Percentiles rank a stretch among this genome's conserved stretches.
These are phyloP conservation scores for Lenwebbia sp. DNA, from an alignment of 345 rosid species.

Conservation along the genomic window DNA sequence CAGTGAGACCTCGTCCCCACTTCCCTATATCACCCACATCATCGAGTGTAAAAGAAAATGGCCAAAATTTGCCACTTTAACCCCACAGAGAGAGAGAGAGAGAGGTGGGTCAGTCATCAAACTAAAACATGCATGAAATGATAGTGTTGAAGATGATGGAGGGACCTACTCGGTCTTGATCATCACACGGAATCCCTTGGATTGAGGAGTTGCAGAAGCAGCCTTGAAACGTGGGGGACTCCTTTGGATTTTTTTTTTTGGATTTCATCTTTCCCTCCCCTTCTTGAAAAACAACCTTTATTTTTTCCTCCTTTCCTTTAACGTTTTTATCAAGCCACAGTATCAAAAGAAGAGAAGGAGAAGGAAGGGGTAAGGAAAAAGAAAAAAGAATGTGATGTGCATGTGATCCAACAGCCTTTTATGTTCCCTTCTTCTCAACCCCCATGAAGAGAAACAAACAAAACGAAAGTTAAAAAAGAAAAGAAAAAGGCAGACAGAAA, in stretches of 20 bases:
- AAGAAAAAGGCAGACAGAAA: not conserved
- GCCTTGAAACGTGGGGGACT: constrained; percentile 38
- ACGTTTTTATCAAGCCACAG: constrained; percentile 17
- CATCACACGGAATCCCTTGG: constrained; percentile 39
- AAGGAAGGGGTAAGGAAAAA: not conserved
- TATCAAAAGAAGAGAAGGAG: constrained; percentile 45
- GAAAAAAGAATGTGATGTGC: constrained; percentile 52
- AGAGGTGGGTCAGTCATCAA: constrained; percentile 18
- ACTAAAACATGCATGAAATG: constrained; percentile 45
- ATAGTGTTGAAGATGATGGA: constrained; percentile 37
- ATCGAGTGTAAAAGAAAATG: not conserved
- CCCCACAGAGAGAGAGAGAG: not conserved
- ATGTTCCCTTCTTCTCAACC: constrained; percentile 39
- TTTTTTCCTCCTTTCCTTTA: not conserved
- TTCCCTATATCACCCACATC: not conserved
- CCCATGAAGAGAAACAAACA: not conserved
- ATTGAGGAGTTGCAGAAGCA: constrained; percentile 42
- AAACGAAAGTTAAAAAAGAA: not conserved
- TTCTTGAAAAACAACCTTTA: constrained; percentile 22
- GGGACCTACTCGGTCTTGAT: constrained; percentile 33
- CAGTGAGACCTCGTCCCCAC: not conserved
- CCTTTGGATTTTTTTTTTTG: not conserved
- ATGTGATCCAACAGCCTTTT: constrained; percentile 86
- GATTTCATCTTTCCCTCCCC: not conserved
- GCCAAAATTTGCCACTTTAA: not conserved